Evolutionary conservation across 2,329 filamentous ascomycete genomes (phyloP), one percentile per base, ranked within the genome.

Genomic region (Pseudogymnoascus sp.): DNA sequence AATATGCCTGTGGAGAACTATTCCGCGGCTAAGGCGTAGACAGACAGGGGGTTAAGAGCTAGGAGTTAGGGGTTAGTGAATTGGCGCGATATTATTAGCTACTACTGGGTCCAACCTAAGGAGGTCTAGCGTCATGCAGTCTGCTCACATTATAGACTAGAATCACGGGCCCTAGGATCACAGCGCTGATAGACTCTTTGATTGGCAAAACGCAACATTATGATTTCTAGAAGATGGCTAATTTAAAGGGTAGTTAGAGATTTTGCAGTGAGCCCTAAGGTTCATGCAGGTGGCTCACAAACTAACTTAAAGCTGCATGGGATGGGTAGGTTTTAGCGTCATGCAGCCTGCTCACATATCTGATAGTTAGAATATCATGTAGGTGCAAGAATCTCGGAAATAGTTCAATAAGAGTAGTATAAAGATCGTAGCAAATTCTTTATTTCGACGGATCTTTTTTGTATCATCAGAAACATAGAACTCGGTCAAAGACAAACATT

Each of bases 61-160:
- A 33, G 31, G 31, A 12, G 31, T 33, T 33, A 33, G 31, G 31
- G 31, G 31, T 33, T 33, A 31, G 28, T 25, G 14, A 12, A n/a
- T 8, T 44, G 3, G 5, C 14, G 12, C 25, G 2, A 44, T 44
- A 23, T n/a, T 18, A 61, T 61, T 61, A 12, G 38, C n/a, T 8
- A 18, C 18, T 5, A 11, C 16, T 5, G 6, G 60, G 7, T 50
- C n/a, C 18, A 47, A 61, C 65, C 66, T 25, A 60, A 65, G 25
- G 25, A 65, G 59, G 62, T 66, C 67, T 74, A 72, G 71, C 62
- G 65, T 70, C 66, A 75, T 76, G 74, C 73, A 75, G 63, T 64
- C 70, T 72, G 73, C 74, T 70, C 70, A 72, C 71, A 70, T 63
- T n/a, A 33, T 50, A 16, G 61, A 66, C 62, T 28, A 61, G 56